Conservation (phyloP, 768 basidiomycete species). For the Trametes cinnabarina region DNA sequence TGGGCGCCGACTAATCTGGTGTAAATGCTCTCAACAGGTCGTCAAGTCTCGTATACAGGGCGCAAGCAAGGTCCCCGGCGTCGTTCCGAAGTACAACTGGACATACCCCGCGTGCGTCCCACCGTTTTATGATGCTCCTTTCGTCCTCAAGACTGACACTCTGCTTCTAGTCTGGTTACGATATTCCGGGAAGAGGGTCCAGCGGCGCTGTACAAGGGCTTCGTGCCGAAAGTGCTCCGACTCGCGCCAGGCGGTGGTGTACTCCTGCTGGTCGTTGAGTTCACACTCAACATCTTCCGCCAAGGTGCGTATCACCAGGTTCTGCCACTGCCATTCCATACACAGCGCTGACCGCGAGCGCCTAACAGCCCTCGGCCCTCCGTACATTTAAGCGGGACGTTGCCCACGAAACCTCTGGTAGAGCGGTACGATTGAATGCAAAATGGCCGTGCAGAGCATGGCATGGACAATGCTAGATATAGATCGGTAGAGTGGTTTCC, state of each 20-base stretch:
- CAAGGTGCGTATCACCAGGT: conserved; percentile 43
- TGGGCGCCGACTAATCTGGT: neutral
- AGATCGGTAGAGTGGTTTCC: too few relatives aligned
- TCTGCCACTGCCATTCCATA: neutral
- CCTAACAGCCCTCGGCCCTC: conserved; percentile 26
- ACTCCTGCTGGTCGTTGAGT: conserved; percentile 88
- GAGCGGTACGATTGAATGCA: too few relatives aligned
- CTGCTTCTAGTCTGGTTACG: conserved; percentile 48
- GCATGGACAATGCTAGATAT: too few relatives aligned
- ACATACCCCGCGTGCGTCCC: conserved; percentile 75
- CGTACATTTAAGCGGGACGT: conserved; percentile 22
- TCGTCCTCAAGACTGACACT: neutral
- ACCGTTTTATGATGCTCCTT: neutral
- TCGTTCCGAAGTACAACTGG: conserved; percentile 90
- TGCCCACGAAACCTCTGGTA: neutral
- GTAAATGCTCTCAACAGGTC: conserved; percentile 50
- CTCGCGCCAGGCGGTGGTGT: conserved; percentile 96
- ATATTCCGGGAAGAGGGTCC: conserved; percentile 88
- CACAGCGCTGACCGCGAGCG: neutral
- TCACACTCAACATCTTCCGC: conserved; percentile 75
- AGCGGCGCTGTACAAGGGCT: conserved; percentile 89
- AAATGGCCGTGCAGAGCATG: too few relatives aligned
- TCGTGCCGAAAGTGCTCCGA: conserved; percentile 91
- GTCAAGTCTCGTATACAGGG: conserved; percentile 96
- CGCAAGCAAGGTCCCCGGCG: conserved; percentile 58